phyloP scores from a whole-genome alignment of 352 stramenopile species.

The Phytopythium delawarense region DNA sequence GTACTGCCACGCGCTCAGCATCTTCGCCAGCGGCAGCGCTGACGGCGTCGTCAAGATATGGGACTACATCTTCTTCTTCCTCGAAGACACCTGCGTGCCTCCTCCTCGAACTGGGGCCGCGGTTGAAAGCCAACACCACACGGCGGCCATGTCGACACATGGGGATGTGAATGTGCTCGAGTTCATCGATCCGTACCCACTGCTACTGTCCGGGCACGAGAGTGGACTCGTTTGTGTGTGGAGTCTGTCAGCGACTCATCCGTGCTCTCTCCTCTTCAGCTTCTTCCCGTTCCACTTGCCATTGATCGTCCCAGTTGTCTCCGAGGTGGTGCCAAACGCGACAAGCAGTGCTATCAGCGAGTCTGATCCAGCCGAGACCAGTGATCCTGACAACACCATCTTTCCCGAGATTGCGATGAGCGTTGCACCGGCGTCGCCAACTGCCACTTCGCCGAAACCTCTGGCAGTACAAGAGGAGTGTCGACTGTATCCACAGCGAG shows the following conservation, averaged over 20 bases:
- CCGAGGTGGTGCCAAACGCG: neutral
- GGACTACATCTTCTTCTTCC: constrained; percentile 83
- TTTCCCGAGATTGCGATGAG: too few relatives aligned
- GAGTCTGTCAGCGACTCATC: constrained; percentile 44
- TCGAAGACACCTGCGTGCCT: constrained; percentile 50
- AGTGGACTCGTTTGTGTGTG: constrained; percentile 63
- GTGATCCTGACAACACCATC: too few relatives aligned
- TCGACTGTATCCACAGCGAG: neutral
- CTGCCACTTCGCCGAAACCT: neutral
- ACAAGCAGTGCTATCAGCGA: neutral
- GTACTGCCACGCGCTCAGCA: constrained; percentile 66
- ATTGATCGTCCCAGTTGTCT: neutral
- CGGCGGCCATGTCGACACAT: constrained; percentile 1
- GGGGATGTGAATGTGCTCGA: constrained; percentile 60
- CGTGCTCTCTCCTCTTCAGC: constrained; percentile 32
- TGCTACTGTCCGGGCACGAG: constrained; percentile 66
- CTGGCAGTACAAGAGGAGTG: neutral
- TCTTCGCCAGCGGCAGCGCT: constrained; percentile 55
- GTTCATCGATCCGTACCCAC: constrained; percentile 72
- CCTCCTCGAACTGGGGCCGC: constrained; percentile 1
- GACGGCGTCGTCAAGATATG: constrained; percentile 78
- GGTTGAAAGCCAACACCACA: constrained; percentile 8
- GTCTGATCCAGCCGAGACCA: too few relatives aligned
- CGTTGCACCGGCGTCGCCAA: neutral
- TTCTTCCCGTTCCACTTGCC: constrained; percentile 35